Base-by-base conservation (phyloP, 2,329 filamentous ascomycete species). In the Alternaria atra region DNA sequence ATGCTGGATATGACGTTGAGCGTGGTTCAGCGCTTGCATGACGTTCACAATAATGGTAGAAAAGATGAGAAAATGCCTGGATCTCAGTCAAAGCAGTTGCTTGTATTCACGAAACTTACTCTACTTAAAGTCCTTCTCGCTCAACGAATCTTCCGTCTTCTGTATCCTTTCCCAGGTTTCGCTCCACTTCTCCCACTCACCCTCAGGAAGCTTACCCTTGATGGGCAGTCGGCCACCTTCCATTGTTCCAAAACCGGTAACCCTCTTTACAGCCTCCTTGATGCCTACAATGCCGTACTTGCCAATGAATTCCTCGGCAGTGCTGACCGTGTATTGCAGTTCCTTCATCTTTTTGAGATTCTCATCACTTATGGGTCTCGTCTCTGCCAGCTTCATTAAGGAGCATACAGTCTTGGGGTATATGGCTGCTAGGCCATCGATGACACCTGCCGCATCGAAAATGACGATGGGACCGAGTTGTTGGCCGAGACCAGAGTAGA, bases 401-500 rank as follows among this genome's bases (percentile, higher is more conserved):
- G 82, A 78, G 35, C 88, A 85, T 0, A 90, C 82, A 0, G 86
- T 84, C 70, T 86, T 86, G 15, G 89, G 89, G 75, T 88, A 90
- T 77, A 89, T 85, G 12, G 85, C 87, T 2, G 88, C 87, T 23
- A 90, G 81, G 15, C 87, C 89, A 63, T 91, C 89, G 60, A 91
- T 90, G 25, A 88, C 87, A 15, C 88, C 89, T 6, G 85, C 87
- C 15, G 86, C 87, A 47, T 88, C 87, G 59, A 90, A 85, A 35
- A 85, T 79, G 2, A 91, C 82, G 15, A 89, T 84, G 1, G 88
- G 87, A 2, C 89, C 83, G 3, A 90, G 81, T 72, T 90, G 89
- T 73, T 90, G 88, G 3, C 88, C 89, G 1, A 90, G 82, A 0
- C 89, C 88, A 4, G 87, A 89, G 79, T 86, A 90, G 30, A 87